Conservation (phyloP, 225 moss, liverwort and hornwort species). For the Pleurozium schreberi region DNA sequence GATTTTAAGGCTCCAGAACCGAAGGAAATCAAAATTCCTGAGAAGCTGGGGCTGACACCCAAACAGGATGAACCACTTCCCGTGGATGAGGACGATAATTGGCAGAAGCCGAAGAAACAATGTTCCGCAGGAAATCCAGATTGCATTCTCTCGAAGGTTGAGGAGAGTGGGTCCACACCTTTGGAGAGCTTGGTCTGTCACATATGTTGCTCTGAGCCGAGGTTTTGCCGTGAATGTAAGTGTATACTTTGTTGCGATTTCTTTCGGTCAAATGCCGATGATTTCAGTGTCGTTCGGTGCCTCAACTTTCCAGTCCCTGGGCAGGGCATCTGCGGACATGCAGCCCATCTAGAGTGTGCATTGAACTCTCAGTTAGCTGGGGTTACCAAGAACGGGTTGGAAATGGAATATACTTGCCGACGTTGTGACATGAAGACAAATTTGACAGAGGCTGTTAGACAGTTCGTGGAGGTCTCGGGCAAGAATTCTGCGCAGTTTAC, state of each 20-base stretch:
- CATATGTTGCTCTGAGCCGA: conserved; percentile 67
- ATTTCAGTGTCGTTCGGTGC: conserved; percentile 47
- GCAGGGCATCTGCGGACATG: conserved; percentile 57
- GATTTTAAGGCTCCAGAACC: conserved; percentile 32
- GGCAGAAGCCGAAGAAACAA: conserved; percentile 29
- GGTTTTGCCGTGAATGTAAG: conserved; percentile 67
- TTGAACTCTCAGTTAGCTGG: conserved; percentile 52
- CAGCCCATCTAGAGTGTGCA: conserved; percentile 80
- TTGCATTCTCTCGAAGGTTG: conserved; percentile 39
- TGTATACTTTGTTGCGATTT: conserved; percentile 65
- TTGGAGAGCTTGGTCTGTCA: conserved; percentile 28
- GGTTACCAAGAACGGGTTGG: conserved; percentile 44
- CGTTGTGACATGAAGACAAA: conserved; percentile 72
- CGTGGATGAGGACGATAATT: conserved; percentile 2
- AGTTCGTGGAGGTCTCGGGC: conserved; percentile 41
- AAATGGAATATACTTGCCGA: conserved; percentile 80
- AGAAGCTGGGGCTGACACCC: background rate
- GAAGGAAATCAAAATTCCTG: background rate
- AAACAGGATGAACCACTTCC: conserved; percentile 29
- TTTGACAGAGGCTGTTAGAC: conserved; percentile 45
- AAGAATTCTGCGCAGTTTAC: conserved; percentile 8
- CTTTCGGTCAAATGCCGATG: conserved; percentile 33
- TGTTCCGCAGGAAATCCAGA: conserved; percentile 51
- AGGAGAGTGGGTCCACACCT: conserved; percentile 3
- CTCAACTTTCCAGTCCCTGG: conserved; percentile 23